These are phyloP conservation scores for Phialophora macrospora DNA, from an alignment of 2,329 filamentous ascomycete species.

Conservation along the genomic window DNA sequence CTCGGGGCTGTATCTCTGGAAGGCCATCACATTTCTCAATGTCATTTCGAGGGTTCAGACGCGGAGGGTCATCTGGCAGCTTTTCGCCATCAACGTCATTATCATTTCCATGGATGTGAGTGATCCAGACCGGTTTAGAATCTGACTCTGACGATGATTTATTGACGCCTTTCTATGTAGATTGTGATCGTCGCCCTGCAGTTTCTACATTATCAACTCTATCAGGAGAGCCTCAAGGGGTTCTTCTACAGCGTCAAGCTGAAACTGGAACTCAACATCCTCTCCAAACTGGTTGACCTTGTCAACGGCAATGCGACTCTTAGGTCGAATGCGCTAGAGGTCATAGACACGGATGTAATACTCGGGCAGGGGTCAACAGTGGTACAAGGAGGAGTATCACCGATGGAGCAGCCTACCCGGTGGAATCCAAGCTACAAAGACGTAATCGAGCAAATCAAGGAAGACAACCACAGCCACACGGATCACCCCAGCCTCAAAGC, in stretches of 20 bases:
- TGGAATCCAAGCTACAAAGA: conserved; percentile 7
- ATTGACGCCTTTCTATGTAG: conserved; percentile 12
- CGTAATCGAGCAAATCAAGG: conserved; percentile 3
- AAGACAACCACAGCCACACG: neutral
- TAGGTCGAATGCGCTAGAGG: conserved; percentile 27
- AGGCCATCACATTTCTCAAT: conserved; percentile 57
- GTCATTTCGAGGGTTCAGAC: conserved; percentile 51
- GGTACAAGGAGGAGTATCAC: conserved; percentile 9
- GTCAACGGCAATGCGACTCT: conserved; percentile 37
- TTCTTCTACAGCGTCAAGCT: conserved; percentile 56
- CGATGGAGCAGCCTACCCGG: neutral
- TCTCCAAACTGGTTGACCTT: conserved; percentile 51
- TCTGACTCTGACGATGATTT: neutral
- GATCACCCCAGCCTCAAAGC: neutral
- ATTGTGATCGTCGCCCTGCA: conserved; percentile 40
- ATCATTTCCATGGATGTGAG: conserved; percentile 52
- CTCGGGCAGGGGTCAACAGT: conserved; percentile 18
- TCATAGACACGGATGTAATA: conserved; percentile 21
- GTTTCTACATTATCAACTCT: conserved; percentile 51
- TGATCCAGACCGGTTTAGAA: neutral
- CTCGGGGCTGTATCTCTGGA: conserved; percentile 59
- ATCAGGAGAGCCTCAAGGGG: conserved; percentile 55
- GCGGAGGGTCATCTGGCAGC: conserved; percentile 55
- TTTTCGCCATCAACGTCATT: conserved; percentile 55
- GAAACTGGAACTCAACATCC: conserved; percentile 55